Conservation (phyloP, 1,139 yeast species). For the Hansenula anomala region DNA sequence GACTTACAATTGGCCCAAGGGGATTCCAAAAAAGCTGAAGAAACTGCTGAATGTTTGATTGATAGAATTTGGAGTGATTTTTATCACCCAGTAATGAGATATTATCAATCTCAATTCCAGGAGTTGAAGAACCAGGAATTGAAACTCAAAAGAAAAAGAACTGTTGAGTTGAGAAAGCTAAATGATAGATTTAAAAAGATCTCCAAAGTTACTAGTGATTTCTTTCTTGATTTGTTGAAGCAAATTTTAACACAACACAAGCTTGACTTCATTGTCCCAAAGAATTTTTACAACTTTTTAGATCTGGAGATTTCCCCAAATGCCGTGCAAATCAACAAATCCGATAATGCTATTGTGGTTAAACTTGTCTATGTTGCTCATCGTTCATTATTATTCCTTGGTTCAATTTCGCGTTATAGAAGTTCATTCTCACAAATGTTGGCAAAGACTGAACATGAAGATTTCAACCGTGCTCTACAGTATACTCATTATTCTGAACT, state of each 20-base stretch:
- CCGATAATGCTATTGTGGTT: conserved; percentile 25
- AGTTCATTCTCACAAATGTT: conserved; percentile 41
- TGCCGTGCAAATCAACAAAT: conserved; percentile 9
- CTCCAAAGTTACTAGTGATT: conserved; percentile 39
- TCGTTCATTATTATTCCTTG: conserved; percentile 51
- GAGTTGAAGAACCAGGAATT: conserved; percentile 21
- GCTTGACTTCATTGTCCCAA: conserved; percentile 31
- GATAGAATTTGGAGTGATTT: conserved; percentile 56
- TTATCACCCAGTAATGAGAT: conserved; percentile 60
- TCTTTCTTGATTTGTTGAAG: conserved; percentile 39
- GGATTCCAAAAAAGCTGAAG: conserved; percentile 5
- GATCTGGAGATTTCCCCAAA: conserved; percentile 10
- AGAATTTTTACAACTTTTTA: conserved; percentile 13
- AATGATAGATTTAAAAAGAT: conserved; percentile 48
- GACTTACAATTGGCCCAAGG: conserved; percentile 12
- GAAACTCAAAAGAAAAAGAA: conserved; percentile 21
- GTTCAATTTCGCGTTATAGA: conserved; percentile 57
- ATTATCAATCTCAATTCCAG: conserved; percentile 27
- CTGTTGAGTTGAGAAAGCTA: conserved; percentile 54
- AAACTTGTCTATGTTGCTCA: conserved; percentile 46
- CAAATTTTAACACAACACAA: conserved; percentile 34
- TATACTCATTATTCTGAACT: conserved; percentile 48
- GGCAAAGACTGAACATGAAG: conserved; percentile 34
- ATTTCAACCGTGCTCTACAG: conserved; percentile 39
- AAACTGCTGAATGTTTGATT: conserved; percentile 26